Conservation (phyloP, 352 stramenopile species). For the Pythium dissotocum region DNA sequence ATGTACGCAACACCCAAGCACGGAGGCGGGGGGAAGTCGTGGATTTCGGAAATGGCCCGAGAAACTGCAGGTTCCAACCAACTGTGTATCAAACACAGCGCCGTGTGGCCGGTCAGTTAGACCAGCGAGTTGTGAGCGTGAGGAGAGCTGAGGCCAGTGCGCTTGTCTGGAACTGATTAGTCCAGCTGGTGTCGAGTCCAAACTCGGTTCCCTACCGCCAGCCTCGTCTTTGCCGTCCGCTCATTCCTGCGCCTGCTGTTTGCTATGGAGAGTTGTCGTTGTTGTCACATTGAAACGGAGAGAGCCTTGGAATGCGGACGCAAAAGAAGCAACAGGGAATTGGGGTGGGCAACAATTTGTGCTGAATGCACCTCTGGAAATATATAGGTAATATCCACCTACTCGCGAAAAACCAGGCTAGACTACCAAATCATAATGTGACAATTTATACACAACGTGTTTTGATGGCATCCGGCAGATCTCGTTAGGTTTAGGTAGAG, state of each 20-base stretch:
- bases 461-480: background rate
- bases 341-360: background rate
- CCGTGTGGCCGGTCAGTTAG: background rate
- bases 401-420: background rate
- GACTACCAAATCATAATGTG: background rate
- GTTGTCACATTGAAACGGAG: background rate
- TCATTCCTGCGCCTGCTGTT: background rate
- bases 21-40: slow-evolving; percentile 14
- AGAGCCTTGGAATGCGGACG: background rate
- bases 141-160: background rate
- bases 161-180: background rate
- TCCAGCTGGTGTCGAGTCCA: background rate
- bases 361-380: background rate
- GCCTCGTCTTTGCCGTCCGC: background rate
- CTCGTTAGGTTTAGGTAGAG: background rate
- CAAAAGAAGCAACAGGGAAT: background rate
- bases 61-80: background rate
- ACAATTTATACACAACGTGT: background rate
- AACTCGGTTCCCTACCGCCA: background rate
- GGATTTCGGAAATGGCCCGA: slow-evolving; percentile 26
- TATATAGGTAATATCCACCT: background rate
- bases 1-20: slow-evolving; percentile 16
- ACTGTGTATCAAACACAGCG: background rate
- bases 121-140: background rate
- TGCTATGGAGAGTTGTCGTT: background rate